phyloP scores from a whole-genome alignment of 306 rosid species.

The Casuarina equisetifolia region DNA sequence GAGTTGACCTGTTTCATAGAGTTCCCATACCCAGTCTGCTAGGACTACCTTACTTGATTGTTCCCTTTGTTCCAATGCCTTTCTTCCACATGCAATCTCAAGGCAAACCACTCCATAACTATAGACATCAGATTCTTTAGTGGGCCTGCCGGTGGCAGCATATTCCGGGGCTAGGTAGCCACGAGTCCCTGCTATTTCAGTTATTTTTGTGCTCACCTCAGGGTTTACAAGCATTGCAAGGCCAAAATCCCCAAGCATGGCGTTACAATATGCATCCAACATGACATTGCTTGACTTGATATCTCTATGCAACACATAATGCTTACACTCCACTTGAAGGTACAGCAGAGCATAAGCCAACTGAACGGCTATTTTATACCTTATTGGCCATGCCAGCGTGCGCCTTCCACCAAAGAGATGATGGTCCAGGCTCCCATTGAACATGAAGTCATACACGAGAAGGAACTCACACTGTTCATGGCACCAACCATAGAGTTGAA shows the following conservation, averaged over 20 bases:
- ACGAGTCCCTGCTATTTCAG: constrained; percentile 73
- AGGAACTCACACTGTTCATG: no score
- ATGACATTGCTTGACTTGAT: constrained; percentile 51
- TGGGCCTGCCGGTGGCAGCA: constrained; percentile 66
- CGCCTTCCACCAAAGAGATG: constrained; percentile 53
- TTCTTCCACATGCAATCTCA: no score
- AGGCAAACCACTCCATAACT: background rate
- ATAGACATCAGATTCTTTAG: constrained; percentile 69
- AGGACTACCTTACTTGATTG: no score
- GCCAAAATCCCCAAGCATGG: constrained; percentile 82
- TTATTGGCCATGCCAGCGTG: constrained; percentile 45
- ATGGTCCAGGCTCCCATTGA: constrained; percentile 66
- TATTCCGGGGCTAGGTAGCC: constrained; percentile 81
- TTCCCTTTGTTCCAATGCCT: no score
- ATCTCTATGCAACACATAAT: background rate
- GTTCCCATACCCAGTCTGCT: no score
- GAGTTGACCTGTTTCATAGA: no score
- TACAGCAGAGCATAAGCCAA: constrained; percentile 18
- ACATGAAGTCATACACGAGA: no score
- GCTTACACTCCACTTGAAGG: background rate
- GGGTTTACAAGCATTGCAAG: constrained; percentile 73
- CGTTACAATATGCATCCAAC: constrained; percentile 64
- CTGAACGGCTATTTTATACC: constrained; percentile 63
- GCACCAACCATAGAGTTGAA: constrained; percentile 70
- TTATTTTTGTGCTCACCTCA: constrained; percentile 66